Conservation (phyloP, 2,329 filamentous ascomycete species). For the Elsinoe australis region DNA sequence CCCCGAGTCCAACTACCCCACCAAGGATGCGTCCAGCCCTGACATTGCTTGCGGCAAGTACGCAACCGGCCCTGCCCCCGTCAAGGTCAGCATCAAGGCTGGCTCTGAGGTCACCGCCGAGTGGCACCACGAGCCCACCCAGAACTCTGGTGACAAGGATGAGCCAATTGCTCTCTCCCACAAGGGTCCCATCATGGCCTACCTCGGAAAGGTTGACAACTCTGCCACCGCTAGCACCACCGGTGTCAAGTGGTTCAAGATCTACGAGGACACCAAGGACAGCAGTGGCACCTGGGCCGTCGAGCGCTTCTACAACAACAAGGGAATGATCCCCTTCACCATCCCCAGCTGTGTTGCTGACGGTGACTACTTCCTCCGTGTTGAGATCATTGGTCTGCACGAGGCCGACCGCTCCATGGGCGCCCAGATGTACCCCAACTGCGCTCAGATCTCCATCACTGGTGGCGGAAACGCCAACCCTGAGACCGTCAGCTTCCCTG, state of each 20-base stretch:
- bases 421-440: constrained; percentile 34
- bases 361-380: constrained; percentile 49
- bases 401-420: constrained; percentile 41
- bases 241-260: constrained; percentile 44
- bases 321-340: constrained; percentile 29
- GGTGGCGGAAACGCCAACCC: constrained; percentile 17
- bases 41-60: constrained; percentile 22
- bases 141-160: constrained; percentile 6
- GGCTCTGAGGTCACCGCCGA: constrained; percentile 29
- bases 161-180: constrained; percentile 15
- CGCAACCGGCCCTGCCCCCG: constrained; percentile 16
- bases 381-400: constrained; percentile 49
- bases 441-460: constrained; percentile 25
- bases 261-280: constrained; percentile 42
- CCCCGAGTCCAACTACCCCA: constrained; percentile 45
- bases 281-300: constrained; percentile 45
- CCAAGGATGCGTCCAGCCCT: constrained; percentile 36
- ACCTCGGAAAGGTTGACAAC: constrained; percentile 35
- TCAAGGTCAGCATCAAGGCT: constrained; percentile 7
- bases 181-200: constrained; percentile 16
- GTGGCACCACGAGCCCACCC: constrained; percentile 18
- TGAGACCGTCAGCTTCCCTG: constrained; percentile 19
- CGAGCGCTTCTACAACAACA: constrained; percentile 28
- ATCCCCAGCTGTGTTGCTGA: constrained; percentile 46
- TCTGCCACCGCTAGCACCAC: constrained; percentile 40